Evolutionary conservation across 129 eudicot genomes (phyloP), one percentile per base, ranked within the genome.

Genomic region (Lactuca saligna): DNA sequence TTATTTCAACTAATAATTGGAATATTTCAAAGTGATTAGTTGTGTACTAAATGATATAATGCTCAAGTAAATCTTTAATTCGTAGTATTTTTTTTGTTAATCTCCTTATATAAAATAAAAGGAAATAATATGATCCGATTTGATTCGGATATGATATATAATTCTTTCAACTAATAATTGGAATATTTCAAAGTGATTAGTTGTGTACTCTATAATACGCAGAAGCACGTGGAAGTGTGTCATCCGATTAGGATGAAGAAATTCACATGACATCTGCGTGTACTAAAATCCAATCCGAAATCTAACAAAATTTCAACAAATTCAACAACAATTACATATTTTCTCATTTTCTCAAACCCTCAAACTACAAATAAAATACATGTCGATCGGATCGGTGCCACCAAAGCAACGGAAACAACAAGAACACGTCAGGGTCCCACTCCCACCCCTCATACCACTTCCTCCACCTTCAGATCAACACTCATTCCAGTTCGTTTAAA

Each of bases 391-490:
- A 61, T 68, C 80, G 75, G 75, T 76, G 80, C 69, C 75, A 76
- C 80, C 80, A 68, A 76, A 76, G 80, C 75, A 61, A 67, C 80
- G 74, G 68, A 60, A 53, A 76, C 79, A 12, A 66, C 67, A 74
- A 66, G 38, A 56, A 61, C 79, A 66, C 9, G 7, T 4, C 57
- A 8, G 49, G 75, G 56, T 3, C 75, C 75, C 72, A 54, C 73
- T 8, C 32, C 20, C 38, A 32, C 73, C 58, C 34, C 15, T 9
- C 68, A n/a, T 39, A 15, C 54, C 20, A 15, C 54, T 12, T 14
- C 20, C 2, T 37, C 25, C 8, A 39, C 57, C 65, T 65, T 55
- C 79, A 64, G 71, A 64, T 73, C 78, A 17, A 33, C 65, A 61
- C 54, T 35, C 65, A 61, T 42, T 35, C 38, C 3, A 55, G 1